Percentiles rank a stretch among this genome's conserved stretches.
phyloP scores from a whole-genome alignment of 306 rosid genomes.

The Prunus fruticosa region DNA sequence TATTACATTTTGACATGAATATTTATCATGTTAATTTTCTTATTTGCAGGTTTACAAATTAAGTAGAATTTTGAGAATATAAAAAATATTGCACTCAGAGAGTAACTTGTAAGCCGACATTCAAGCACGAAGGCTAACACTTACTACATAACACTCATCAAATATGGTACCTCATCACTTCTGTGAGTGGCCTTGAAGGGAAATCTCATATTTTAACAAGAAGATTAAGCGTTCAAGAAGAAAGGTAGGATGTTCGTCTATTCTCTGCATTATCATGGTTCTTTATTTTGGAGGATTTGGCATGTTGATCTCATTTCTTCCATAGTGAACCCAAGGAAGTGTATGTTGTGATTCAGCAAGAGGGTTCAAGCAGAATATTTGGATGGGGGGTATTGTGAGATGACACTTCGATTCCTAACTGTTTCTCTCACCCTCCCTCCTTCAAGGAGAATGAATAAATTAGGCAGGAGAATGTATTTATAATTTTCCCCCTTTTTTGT shows the following conservation, averaged over 20 bases:
- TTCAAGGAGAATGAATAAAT: no score
- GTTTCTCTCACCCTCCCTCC: no score
- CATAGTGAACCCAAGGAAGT: neutral
- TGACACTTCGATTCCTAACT: no score
- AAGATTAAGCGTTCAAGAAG: neutral
- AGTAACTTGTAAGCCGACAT: slow-evolving; percentile 2
- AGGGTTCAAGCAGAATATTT: neutral
- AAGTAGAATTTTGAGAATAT: slow-evolving; percentile 74
- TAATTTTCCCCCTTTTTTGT: no score
- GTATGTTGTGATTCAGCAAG: no score
- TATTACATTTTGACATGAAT: neutral
- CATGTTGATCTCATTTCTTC: neutral
- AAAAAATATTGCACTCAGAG: slow-evolving; percentile 15
- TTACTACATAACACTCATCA: neutral
- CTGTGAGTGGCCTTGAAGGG: neutral
- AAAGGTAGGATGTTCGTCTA: neutral
- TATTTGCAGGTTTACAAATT: slow-evolving; percentile 72
- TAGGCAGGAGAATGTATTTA: no score
- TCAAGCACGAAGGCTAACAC: neutral
- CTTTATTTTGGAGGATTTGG: neutral
- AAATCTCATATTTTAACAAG: neutral
- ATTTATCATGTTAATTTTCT: slow-evolving; percentile 4
- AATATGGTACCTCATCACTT: neutral
- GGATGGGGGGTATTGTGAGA: neutral
- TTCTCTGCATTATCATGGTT: neutral